Percentiles rank a stretch among this genome's conserved stretches.
These are phyloP conservation scores for Hypoxylon cercidicola DNA, from an alignment of 495 filamentous ascomycete genomes.

Conservation along the genomic window DNA sequence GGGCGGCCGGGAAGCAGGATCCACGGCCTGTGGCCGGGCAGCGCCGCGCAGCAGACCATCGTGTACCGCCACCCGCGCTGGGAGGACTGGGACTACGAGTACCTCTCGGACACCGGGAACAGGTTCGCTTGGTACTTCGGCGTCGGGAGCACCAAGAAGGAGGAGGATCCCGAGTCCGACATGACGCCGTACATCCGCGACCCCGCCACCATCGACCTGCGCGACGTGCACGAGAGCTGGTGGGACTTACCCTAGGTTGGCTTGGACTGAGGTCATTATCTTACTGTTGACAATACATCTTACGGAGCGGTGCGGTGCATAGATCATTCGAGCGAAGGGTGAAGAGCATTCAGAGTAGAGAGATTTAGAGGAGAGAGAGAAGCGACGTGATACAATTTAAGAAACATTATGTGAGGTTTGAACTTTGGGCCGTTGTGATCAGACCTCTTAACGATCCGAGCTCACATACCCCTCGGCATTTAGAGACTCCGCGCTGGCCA, in stretches of 20 bases:
- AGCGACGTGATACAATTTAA: too few species aligned
- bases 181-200: conserved; percentile 53
- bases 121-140: conserved; percentile 58
- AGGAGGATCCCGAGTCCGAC: conserved; percentile 49
- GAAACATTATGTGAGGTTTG: too few species aligned
- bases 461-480: too few species aligned
- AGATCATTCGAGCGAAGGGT: too few species aligned
- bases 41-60: conserved; percentile 65
- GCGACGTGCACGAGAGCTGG: conserved; percentile 57
- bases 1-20: conserved; percentile 66
- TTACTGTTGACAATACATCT: too few species aligned
- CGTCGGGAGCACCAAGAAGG: conserved; percentile 54
- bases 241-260: conserved; percentile 41
- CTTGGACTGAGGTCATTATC: too few species aligned
- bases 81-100: conserved; percentile 78
- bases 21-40: conserved; percentile 74
- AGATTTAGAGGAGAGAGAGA: too few species aligned
- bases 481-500: too few species aligned
- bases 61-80: conserved; percentile 70
- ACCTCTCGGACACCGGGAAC: conserved; percentile 55
- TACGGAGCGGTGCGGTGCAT: too few species aligned
- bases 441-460: too few species aligned
- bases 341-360: too few species aligned
- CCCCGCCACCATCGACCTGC: conserved; percentile 49
- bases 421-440: too few species aligned